Conservation (phyloP, 2,329 filamentous ascomycete genomes). For the Colletotrichum liriopes region DNA sequence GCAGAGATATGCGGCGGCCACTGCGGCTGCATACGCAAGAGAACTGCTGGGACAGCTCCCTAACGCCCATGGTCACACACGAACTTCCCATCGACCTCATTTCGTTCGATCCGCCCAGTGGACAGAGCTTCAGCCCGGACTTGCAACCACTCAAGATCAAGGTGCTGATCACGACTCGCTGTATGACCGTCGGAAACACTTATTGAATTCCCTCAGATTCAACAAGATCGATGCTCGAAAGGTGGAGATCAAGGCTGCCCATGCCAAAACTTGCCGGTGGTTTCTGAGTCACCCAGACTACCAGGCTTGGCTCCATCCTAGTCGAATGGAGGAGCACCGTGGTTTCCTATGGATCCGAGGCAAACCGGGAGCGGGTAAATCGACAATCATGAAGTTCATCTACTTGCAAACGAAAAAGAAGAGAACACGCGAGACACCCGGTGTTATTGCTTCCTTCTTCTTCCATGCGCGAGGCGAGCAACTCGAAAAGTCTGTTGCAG, state of each 20-base stretch:
- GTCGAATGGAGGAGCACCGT: not conserved
- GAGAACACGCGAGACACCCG: not conserved
- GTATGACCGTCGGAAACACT: not conserved
- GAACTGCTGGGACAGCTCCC: constrained; percentile 34
- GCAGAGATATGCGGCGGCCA: constrained; percentile 53
- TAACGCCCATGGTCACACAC: accelerated
- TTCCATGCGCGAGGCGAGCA: constrained; percentile 36
- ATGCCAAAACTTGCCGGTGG: constrained; percentile 45
- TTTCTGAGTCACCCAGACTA: constrained; percentile 36
- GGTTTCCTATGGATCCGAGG: constrained; percentile 27
- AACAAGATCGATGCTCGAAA: constrained; percentile 38
- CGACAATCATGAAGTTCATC: constrained; percentile 18
- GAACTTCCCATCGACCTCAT: accelerated
- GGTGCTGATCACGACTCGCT: not conserved
- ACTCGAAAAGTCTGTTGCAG: constrained; percentile 25
- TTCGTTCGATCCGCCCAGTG: not conserved
- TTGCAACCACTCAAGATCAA: not conserved
- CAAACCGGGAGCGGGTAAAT: constrained; percentile 22
- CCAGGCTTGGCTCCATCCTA: constrained; percentile 33
- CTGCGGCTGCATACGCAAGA: constrained; percentile 49
- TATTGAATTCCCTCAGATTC: constrained; percentile 42
- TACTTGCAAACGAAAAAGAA: constrained; percentile 13
- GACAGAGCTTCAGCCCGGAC: not conserved
- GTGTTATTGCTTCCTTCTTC: constrained; percentile 21
- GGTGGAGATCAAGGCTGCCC: constrained; percentile 31